Percentiles rank a stretch among this genome's conserved stretches.
Evolutionary conservation across 108 stramenopile species (phyloP).

Genomic region (Fragilaria radians): DNA sequence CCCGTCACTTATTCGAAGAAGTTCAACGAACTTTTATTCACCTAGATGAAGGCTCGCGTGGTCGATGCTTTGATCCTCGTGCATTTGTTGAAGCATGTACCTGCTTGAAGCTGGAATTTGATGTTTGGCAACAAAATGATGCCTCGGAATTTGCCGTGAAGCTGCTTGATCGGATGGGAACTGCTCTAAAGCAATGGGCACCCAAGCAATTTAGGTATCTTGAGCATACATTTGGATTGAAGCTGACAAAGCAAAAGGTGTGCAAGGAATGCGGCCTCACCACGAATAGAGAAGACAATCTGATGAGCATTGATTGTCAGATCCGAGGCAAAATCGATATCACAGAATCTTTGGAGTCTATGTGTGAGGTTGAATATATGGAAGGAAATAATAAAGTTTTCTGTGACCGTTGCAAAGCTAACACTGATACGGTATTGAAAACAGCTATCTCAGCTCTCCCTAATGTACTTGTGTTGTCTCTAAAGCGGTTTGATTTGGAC

Average conservation of each 20-base stretch:
- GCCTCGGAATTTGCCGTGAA: conserved; percentile 97
- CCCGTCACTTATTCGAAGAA: conserved; percentile 88
- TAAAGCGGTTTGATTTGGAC: conserved; percentile 98
- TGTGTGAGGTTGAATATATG: conserved; percentile 94
- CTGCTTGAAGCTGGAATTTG: conserved; percentile 94
- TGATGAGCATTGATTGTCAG: conserved; percentile 90
- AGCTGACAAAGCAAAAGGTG: conserved; percentile 83
- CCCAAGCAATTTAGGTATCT: conserved; percentile 73
- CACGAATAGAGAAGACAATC: conserved; percentile 88
- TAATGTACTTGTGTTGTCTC: conserved; percentile 86
- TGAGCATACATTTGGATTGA: conserved; percentile 79
- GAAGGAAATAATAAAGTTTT: conserved; percentile 95
- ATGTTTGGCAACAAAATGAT: conserved; percentile 98
- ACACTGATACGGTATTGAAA: conserved; percentile 86
- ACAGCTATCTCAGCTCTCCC: conserved; percentile 89
- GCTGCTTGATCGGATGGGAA: conserved; percentile 89
- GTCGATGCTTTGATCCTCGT: conserved; percentile 89
- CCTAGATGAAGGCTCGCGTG: conserved; percentile 76
- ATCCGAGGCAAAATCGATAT: conserved; percentile 90
- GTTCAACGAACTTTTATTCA: conserved; percentile 93
- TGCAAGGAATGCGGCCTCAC: conserved; percentile 90
- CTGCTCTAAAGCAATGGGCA: conserved; percentile 78
- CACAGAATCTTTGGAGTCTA: conserved; percentile 87
- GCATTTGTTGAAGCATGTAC: conserved; percentile 90
- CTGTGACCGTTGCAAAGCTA: conserved; percentile 93